Evolutionary conservation across 805 yeast species (phyloP), one percentile per base, ranked within the genome.

Genomic region (Yarrowia sp.): DNA sequence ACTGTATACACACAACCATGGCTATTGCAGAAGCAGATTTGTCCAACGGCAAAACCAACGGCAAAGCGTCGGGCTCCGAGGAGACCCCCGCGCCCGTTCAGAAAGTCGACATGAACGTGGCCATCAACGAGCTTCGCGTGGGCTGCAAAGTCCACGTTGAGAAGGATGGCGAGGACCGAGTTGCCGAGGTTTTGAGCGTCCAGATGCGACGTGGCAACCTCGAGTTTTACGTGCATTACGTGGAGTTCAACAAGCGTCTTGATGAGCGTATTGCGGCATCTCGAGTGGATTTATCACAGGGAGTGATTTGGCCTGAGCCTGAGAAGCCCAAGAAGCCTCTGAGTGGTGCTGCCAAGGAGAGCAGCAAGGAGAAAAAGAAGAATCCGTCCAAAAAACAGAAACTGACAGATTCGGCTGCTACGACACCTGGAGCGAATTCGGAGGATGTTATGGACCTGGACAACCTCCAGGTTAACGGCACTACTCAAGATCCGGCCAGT

Each of bases 141-240:
- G 97, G 97, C 15, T 89, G 96, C 72, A 91, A 90, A 74, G 88
- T 91, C 28, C 88, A 81, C 75, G 96, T 89, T 7, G 79, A 80
- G 66, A 93, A 95, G 74, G 97, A 92, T 71, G 89, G 85, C 33
- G 92, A 88, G 68, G 83, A 81, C 67, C 80, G 97, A 67, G 74
- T 86, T 38, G 98, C 98, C 1, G 99, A 95, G 74, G 85, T 95
- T 47, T 78, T 95, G 50, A 90, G 92, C 17, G 82, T 85, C 58
- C 90, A 89, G 67, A 76, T 83, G 51, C 86, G 89, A 71, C 88
- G 91, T 73, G 90, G 92, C 13, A 84, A 88, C 67, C 84, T 86
- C 36, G 89, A 85, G 69, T 92, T 88, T 75, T 95, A 95, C 74
- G 97, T 95, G 35, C 99, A 95, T 75, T 95, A 92, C 77, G 90